phyloP scores from a whole-genome alignment of 225 moss, liverwort and hornwort genomes.

The Physcomitrium patens region DNA sequence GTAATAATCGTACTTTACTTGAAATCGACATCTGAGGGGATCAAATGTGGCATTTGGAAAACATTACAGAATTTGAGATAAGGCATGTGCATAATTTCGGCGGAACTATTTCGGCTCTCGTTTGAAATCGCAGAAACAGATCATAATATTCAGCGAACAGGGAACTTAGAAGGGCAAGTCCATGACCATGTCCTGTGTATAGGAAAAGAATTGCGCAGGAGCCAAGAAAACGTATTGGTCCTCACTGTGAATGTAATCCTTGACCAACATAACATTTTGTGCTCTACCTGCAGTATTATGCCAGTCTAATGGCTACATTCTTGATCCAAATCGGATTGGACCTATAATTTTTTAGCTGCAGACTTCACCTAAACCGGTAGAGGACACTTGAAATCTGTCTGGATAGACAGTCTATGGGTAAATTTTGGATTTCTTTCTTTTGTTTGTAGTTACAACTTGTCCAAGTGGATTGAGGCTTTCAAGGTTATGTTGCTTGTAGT shows the following conservation, averaged over 20 bases:
- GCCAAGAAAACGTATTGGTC: background rate
- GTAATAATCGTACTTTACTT: background rate
- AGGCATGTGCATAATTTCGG: background rate
- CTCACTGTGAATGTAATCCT: background rate
- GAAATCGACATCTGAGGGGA: background rate
- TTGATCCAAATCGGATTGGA: background rate
- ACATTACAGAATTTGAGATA: background rate
- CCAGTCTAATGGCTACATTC: background rate
- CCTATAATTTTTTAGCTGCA: background rate
- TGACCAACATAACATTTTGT: background rate
- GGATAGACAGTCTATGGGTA: background rate
- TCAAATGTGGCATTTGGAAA: background rate
- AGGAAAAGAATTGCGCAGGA: background rate
- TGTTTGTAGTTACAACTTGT: background rate
- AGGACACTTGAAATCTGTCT: conserved; percentile 4
- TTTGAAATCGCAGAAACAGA: conserved; percentile 4
- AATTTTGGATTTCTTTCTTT: background rate
- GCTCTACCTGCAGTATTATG: conserved; percentile 8
- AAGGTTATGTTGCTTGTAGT: conserved; percentile 48
- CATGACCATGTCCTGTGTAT: background rate
- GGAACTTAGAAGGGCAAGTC: background rate
- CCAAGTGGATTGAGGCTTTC: conserved; percentile 28
- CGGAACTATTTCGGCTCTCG: background rate
- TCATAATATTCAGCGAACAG: background rate
- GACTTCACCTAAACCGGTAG: background rate